These are phyloP conservation scores for Starmerella stigmatis DNA, from an alignment of 805 yeast species.

Conservation along the genomic window DNA sequence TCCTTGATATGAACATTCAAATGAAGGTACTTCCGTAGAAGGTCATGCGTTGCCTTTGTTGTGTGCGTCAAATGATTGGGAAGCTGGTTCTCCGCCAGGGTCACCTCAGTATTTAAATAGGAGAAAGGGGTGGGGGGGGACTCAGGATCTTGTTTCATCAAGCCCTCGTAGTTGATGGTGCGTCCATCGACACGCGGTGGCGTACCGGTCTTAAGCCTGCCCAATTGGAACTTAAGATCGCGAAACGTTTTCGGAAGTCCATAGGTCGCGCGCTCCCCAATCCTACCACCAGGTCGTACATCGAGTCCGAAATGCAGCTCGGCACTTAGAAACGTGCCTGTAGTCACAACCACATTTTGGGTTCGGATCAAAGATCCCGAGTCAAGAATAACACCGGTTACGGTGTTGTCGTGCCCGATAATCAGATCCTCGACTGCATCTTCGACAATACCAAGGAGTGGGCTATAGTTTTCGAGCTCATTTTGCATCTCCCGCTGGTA, in stretches of 20 bases:
- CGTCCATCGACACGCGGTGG: conserved; percentile 77
- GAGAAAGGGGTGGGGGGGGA: conserved; percentile 85
- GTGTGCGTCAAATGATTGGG: conserved; percentile 72
- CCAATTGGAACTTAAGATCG: conserved; percentile 70
- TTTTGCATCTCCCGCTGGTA: conserved; percentile 73
- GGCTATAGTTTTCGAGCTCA: conserved; percentile 43
- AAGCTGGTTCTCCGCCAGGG: conserved; percentile 47
- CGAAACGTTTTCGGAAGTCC: conserved; percentile 73
- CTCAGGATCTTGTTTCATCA: conserved; percentile 71
- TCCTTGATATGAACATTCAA: conserved; percentile 84
- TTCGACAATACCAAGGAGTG: conserved; percentile 49
- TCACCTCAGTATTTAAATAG: conserved; percentile 59
- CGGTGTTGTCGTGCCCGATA: conserved; percentile 37
- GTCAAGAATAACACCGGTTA: conserved; percentile 63
- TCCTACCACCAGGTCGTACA: conserved; percentile 79
- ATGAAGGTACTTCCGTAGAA: conserved; percentile 59
- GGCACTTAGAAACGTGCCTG: conserved; percentile 91
- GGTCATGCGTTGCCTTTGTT: conserved; percentile 59
- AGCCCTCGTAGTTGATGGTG: conserved; percentile 55
- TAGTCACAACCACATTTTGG: conserved; percentile 70
- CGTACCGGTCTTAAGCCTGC: conserved; percentile 92
- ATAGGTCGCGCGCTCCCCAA: conserved; percentile 84
- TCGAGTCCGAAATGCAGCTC: conserved; percentile 86
- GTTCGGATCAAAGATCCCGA: conserved; percentile 55
- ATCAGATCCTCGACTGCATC: conserved; percentile 81